These are phyloP conservation scores for Picea sitchensis DNA, from an alignment of 75 land plant genomes.

Conservation along the genomic window DNA sequence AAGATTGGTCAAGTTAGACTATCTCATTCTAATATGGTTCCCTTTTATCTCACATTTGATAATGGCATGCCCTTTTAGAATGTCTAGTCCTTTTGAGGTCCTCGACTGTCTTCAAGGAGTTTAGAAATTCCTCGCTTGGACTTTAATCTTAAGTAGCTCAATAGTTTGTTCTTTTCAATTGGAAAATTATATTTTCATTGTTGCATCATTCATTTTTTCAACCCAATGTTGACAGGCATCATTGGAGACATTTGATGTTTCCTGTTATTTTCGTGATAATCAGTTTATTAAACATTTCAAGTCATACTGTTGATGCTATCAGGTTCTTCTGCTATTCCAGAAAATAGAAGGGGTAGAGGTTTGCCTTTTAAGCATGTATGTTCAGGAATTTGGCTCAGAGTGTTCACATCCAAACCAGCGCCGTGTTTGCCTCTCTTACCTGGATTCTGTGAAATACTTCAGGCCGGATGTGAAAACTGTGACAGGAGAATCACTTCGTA, in stretches of 20 bases:
- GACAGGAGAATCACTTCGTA: constrained; percentile 93
- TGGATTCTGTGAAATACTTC: constrained; percentile 98
- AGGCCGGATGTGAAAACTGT: constrained; percentile 88
- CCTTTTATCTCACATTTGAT: no score
- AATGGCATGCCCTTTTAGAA: no score
- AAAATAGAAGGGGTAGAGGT: constrained; percentile 99
- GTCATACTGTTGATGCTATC: constrained; percentile 9
- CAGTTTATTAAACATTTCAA: not conserved
- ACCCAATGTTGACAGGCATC: not conserved
- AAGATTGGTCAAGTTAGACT: no score
- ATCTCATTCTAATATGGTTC: no score
- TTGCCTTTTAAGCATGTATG: constrained; percentile 98
- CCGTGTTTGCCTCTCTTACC: constrained; percentile 88
- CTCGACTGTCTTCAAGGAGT: no score
- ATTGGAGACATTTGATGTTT: not conserved
- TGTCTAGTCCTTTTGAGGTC: no score
- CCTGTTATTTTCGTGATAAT: not conserved
- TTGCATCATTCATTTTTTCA: not conserved
- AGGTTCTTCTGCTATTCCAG: constrained; percentile 92
- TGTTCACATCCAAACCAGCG: constrained; percentile 82
- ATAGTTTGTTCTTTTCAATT: not conserved
- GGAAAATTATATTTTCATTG: not conserved
- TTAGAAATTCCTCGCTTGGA: no score
- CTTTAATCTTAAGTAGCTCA: not conserved
- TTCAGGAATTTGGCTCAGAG: constrained; percentile 96